Conservation (phyloP, 192 early-diverging fungal genomes). For the Podila epigama region DNA sequence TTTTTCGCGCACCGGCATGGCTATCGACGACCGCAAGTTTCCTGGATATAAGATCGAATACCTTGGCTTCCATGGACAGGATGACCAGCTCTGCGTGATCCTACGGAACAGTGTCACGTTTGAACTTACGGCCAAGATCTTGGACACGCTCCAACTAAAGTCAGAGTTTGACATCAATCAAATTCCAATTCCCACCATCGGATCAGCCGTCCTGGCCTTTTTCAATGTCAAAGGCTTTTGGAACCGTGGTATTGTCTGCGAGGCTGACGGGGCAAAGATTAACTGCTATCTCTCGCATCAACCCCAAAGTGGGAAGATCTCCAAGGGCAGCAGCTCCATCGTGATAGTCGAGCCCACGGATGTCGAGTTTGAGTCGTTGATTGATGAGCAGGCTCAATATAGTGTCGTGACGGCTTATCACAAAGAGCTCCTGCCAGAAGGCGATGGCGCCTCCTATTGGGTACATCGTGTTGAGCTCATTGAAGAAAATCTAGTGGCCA, state of each 20-base stretch:
- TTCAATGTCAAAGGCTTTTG: conserved; percentile 28
- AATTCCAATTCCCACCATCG: conserved; percentile 34
- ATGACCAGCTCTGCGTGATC: conserved; percentile 38
- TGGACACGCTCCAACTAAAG: conserved; percentile 40
- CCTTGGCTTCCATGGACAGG: conserved; percentile 33
- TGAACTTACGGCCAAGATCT: conserved; percentile 20
- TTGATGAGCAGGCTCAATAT: conserved; percentile 21
- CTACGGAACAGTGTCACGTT: conserved; percentile 22
- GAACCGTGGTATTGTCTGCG: conserved; percentile 30
- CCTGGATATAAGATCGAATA: conserved; percentile 38
- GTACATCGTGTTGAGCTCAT: conserved; percentile 36
- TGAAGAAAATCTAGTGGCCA: conserved; percentile 11
- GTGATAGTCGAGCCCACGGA: conserved; percentile 9
- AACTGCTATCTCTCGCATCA: conserved; percentile 37
- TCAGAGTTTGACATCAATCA: conserved; percentile 28
- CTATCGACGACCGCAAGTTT: conserved; percentile 44
- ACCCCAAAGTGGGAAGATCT: conserved; percentile 14
- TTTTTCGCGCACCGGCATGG: conserved; percentile 48
- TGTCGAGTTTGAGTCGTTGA: conserved; percentile 7
- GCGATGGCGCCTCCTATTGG: conserved; percentile 38
- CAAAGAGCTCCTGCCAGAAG: conserved; percentile 37
- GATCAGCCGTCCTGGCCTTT: conserved; percentile 16
- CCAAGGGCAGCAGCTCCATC: conserved; percentile 7
- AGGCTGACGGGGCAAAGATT: conserved; percentile 27
- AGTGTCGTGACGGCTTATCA: conserved; percentile 18